phyloP scores from a whole-genome alignment of 1,284 basidiomycete genomes.

The Moniliella sp. region DNA sequence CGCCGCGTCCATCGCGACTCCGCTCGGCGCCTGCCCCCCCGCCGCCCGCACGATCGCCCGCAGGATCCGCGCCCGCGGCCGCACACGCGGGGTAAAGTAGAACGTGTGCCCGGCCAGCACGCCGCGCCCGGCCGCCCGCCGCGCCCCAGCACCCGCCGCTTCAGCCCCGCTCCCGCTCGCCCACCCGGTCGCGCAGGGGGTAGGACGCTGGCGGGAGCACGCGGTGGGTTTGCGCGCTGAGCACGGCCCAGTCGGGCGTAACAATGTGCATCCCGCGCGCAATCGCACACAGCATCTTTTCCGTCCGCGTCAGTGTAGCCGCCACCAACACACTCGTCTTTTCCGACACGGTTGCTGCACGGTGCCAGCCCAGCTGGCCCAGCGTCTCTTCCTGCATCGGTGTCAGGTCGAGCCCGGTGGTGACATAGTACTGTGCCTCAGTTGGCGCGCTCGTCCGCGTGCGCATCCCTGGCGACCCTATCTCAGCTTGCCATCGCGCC shows the following conservation, averaged over 20 bases:
- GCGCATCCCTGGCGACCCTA: too few species aligned
- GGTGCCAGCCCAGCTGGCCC: constrained; percentile 1
- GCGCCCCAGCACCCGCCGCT: constrained; percentile 3
- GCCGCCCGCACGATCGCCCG: constrained; percentile 5
- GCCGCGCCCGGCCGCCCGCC: constrained; percentile 2
- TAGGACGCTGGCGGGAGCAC: too few species aligned
- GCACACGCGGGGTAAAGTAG: constrained; percentile 3
- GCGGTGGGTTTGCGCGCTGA: constrained; percentile 2
- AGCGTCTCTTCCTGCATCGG: constrained; percentile 2
- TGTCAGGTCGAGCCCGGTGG: constrained; percentile 5
- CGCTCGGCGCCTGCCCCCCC: constrained; percentile 4
- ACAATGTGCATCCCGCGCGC: constrained; percentile 7
- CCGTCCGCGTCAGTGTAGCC: constrained; percentile 5
- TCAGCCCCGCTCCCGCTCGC: constrained; percentile 4
- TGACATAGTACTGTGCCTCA: constrained; percentile 4
- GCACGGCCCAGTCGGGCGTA: constrained; percentile 4
- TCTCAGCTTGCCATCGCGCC: too few species aligned
- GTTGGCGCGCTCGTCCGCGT: too few species aligned
- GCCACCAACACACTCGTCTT: constrained; percentile 7
- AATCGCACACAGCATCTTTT: constrained; percentile 10
- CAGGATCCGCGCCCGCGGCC: constrained; percentile 4
- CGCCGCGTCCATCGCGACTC: too few species aligned
- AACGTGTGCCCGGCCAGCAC: constrained; percentile 5
- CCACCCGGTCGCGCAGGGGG: constrained; percentile 4
- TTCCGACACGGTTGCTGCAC: constrained; percentile 4